Conservation (phyloP, 768 basidiomycete genomes). For the Pleurotus platypus region DNA sequence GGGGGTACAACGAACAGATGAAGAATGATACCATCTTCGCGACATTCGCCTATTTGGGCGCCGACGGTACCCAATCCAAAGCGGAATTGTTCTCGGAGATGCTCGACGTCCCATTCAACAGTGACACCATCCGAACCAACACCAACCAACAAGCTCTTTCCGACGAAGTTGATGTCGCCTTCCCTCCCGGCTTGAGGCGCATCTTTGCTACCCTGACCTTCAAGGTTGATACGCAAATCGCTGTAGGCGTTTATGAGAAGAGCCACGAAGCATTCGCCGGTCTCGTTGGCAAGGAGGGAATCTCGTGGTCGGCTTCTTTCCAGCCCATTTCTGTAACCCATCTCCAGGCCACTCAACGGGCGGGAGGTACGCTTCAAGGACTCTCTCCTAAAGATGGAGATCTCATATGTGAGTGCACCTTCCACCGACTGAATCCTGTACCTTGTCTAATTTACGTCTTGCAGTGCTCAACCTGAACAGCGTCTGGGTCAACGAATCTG, state of each 20-base stretch:
- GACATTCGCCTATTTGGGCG: not conserved
- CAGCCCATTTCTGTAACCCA: slow-evolving; percentile 5
- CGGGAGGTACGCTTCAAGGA: slow-evolving; percentile 9
- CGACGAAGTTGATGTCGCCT: slow-evolving; percentile 6
- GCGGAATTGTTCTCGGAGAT: slow-evolving; percentile 1
- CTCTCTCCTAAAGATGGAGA: slow-evolving; percentile 9
- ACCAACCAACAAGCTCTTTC: slow-evolving; percentile 2
- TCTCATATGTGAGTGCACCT: slow-evolving; percentile 9
- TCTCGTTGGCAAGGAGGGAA: not conserved
- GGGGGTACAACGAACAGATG: slow-evolving; percentile 3
- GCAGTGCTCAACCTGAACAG: not conserved
- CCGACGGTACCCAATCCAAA: not conserved
- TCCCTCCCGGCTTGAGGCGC: not conserved
- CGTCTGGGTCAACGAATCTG: slow-evolving; percentile 10
- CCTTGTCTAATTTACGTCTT: not conserved
- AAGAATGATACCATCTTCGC: slow-evolving; percentile 4
- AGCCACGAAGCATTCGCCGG: not conserved
- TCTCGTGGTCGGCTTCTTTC: slow-evolving; percentile 5
- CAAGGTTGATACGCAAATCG: slow-evolving; percentile 2
- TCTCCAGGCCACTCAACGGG: not conserved
- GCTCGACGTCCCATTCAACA: not conserved
- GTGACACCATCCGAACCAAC: not conserved
- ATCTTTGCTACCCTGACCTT: slow-evolving; percentile 5
- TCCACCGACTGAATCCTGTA: not conserved
- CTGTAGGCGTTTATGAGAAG: slow-evolving; percentile 2